phyloP scores from a whole-genome alignment of 345 rosid genomes.

The Boechera divaricarpa region DNA sequence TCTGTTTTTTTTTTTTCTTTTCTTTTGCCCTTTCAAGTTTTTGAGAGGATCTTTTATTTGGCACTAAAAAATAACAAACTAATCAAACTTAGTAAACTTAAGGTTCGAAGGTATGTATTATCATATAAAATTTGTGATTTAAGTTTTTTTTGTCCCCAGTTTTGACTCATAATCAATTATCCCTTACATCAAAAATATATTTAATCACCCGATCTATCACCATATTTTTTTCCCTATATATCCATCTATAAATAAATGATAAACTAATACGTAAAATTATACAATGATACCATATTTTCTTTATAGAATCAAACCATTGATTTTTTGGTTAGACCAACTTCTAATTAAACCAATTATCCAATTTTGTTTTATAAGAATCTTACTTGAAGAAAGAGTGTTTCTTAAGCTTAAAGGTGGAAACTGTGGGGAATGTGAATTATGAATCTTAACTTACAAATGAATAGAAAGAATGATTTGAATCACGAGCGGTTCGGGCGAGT shows the following conservation, averaged over 20 bases:
- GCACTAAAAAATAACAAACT: background rate
- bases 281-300: background rate
- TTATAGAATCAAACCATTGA: background rate
- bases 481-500: conserved; percentile 19
- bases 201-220: background rate
- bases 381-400: conserved; percentile 26
- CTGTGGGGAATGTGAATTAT: conserved; percentile 33
- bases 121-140: too few species aligned
- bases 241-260: background rate
- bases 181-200: background rate
- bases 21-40: conserved; percentile 44
- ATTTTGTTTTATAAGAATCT: background rate
- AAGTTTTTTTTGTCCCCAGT: background rate
- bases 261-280: background rate
- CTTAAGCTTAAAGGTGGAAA: conserved; percentile 28
- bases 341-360: background rate
- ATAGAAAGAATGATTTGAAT: conserved; percentile 36
- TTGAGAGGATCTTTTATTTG: conserved; percentile 35
- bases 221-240: background rate
- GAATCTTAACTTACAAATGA: conserved; percentile 43
- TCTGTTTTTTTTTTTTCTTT: conserved; percentile 10
- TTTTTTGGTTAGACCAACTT: background rate
- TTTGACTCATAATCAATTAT: background rate
- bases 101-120: background rate
- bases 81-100: conserved; percentile 1